A percentile compares a stretch with the other conserved stretches of the same genome.
phyloP scores from a whole-genome alignment of 108 stramenopile species.

The Ochromonas danica region DNA sequence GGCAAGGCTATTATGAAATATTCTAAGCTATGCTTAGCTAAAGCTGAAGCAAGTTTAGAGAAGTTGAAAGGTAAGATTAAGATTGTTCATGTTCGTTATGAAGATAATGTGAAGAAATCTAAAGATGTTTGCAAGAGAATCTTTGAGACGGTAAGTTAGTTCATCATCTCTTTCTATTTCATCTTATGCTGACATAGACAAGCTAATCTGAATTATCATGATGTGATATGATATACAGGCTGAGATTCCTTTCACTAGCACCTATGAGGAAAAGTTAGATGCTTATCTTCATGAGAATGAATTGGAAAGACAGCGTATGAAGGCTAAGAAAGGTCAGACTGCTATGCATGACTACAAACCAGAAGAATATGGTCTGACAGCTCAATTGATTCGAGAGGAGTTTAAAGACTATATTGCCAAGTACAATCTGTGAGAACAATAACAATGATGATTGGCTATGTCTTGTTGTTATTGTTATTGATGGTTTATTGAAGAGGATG shows the following conservation, averaged over 20 bases:
- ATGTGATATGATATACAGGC: background rate
- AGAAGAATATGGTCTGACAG: conserved; percentile 20
- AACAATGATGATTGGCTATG: background rate
- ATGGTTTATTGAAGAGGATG: background rate
- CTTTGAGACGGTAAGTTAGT: background rate
- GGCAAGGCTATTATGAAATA: conserved; percentile 21
- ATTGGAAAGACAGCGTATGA: background rate
- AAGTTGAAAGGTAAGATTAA: background rate
- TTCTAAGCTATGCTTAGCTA: background rate
- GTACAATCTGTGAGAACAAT: conserved; percentile 4
- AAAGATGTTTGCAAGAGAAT: conserved; percentile 19
- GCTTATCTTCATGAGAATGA: conserved; percentile 10
- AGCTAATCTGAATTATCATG: background rate
- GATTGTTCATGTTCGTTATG: conserved; percentile 30
- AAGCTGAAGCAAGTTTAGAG: conserved; percentile 5
- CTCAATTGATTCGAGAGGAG: background rate
- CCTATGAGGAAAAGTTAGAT: conserved; percentile 26
- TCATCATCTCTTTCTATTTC: background rate
- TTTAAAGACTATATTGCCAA: conserved; percentile 10
- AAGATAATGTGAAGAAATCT: conserved; percentile 24
- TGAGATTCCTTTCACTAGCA: background rate
- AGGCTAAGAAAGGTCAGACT: background rate
- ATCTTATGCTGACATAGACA: background rate
- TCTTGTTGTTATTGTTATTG: background rate
- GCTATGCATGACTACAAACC: conserved; percentile 22